Base-by-base conservation (phyloP, 106 monocot species). In the Dendrobium officinale region DNA sequence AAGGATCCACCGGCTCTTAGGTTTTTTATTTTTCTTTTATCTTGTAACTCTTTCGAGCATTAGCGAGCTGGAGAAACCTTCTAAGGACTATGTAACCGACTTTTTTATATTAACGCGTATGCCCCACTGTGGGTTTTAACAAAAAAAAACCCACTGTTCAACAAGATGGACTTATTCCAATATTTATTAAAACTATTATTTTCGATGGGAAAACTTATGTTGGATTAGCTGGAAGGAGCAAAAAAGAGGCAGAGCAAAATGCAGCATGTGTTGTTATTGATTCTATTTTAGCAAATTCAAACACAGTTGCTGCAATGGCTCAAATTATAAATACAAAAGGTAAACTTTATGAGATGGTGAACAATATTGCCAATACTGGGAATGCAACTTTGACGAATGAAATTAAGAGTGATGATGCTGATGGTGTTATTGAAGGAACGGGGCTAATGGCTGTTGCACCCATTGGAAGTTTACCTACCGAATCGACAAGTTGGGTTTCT, bases 201-300 rank as follows among this genome's bases (percentile, higher is more conserved):
- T 27, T 27, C 27, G 27, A 27, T 27, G 27, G 0, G 27, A 27
- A 27, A 27, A 27, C 27, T 27, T 27, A 27, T 27, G 27, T 27
- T 27, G 27, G 27, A 47, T 77, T 5, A 29, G 0, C 26, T 77
- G 88, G 83, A 56, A 89, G 45, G 81, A 92, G 40, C 79, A 92
- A 90, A 82, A 95, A 83, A 75, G 88, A 90, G 2, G 95, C 95
- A 11, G 88, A 92, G 67, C 90, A 92, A 75, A 77, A 80, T 19
- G 95, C 84, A 37, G 92, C 95, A 66, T 75, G 84, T 41, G 55
- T 79, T 83, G 88, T 77, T 72, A 84, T 95, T 55, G 75, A 85
- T 59, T 88, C 79, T 45, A 86, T 95, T 56, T 81, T 92, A 91
- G 91, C 61, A 29, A 73, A 85, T 75, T 78, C 83, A 73, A 55